These are phyloP conservation scores for Cyberlindnera bimundalis DNA, from an alignment of 805 yeast genomes.

Conservation along the genomic window DNA sequence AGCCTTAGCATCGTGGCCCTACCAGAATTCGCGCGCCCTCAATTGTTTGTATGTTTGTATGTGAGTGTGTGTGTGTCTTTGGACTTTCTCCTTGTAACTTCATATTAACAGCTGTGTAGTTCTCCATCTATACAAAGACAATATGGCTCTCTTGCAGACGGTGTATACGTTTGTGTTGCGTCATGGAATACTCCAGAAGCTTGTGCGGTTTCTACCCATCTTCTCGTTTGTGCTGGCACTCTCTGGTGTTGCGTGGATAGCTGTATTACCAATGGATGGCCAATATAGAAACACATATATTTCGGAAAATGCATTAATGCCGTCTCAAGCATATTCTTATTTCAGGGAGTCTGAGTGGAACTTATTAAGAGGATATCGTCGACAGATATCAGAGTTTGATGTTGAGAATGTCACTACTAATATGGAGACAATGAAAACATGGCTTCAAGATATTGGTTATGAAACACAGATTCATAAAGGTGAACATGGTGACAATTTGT, in stretches of 20 bases:
- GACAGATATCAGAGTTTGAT: constrained; percentile 36
- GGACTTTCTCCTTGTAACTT: no score
- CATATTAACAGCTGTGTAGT: no score
- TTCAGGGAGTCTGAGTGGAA: constrained; percentile 96
- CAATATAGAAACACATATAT: constrained; percentile 81
- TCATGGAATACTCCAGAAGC: constrained; percentile 44
- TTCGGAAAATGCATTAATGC: constrained; percentile 95
- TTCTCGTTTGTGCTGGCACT: constrained; percentile 41
- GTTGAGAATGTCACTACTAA: constrained; percentile 37
- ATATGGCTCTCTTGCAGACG: constrained; percentile 46
- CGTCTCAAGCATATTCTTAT: constrained; percentile 90
- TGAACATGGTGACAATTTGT: constrained; percentile 46
- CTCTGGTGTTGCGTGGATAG: constrained; percentile 55
- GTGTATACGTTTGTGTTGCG: constrained; percentile 41
- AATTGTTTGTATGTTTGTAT: no score
- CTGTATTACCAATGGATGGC: constrained; percentile 72
- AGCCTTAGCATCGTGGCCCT: no score
- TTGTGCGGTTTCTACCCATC: constrained; percentile 40
- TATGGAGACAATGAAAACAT: constrained; percentile 39
- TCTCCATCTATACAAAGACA: no score
- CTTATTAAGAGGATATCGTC: constrained; percentile 75
- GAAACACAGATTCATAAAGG: constrained; percentile 47
- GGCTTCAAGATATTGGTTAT: constrained; percentile 74
- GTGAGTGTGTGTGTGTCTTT: no score
- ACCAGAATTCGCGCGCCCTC: no score